These are phyloP conservation scores for Pisolithus microcarpus DNA, from an alignment of 768 basidiomycete species.

Conservation along the genomic window DNA sequence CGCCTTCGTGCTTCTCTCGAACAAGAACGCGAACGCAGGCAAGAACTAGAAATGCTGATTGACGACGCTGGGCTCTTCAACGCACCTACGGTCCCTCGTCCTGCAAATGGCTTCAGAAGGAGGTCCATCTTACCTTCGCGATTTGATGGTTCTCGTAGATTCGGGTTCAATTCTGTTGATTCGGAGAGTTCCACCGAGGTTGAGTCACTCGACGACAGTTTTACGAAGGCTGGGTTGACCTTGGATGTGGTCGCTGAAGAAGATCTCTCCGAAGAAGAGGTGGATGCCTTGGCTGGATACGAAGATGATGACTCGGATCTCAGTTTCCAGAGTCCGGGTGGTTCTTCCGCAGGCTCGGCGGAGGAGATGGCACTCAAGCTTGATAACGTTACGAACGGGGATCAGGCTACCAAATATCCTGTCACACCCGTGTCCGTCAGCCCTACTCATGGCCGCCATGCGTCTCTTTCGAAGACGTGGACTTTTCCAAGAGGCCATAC, in stretches of 20 bases:
- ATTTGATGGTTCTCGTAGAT: conserved; percentile 35
- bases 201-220: conserved; percentile 45
- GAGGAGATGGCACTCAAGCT: conserved; percentile 34
- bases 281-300: conserved; percentile 55
- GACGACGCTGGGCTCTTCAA: conserved; percentile 36
- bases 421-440: conserved; percentile 9
- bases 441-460: conserved; percentile 23
- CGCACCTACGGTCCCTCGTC: conserved; percentile 35
- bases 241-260: conserved; percentile 58
- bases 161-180: conserved; percentile 54
- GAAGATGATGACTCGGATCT: conserved; percentile 61
- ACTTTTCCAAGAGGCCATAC: conserved; percentile 46
- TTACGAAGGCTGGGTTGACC: conserved; percentile 36
- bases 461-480: conserved; percentile 62
- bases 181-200: conserved; percentile 67
- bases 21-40: conserved; percentile 36
- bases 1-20: conserved; percentile 26
- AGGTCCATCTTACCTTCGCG: conserved; percentile 15
- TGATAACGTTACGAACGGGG: conserved; percentile 8
- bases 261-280: conserved; percentile 36
- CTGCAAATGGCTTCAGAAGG: conserved; percentile 9
- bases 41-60: conserved; percentile 49
- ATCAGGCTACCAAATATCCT: conserved; percentile 7
- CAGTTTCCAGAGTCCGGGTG: conserved; percentile 35
- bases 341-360: conserved; percentile 49